Percentiles rank a stretch among this genome's conserved stretches.
These are phyloP conservation scores for Kwoniella dejecticola DNA, from an alignment of 768 basidiomycete genomes.

Conservation along the genomic window DNA sequence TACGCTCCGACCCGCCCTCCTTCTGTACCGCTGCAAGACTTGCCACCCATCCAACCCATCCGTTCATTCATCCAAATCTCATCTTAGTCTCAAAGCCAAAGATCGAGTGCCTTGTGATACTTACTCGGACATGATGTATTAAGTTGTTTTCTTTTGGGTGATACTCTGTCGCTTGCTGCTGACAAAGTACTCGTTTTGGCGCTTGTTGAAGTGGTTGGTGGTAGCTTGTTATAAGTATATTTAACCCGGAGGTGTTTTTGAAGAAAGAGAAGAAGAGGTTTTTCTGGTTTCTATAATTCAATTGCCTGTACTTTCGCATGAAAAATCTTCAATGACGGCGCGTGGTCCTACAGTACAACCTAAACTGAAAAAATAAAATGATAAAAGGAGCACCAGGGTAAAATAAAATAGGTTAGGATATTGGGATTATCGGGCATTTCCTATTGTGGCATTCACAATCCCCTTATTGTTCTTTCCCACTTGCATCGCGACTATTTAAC, in stretches of 20 bases:
- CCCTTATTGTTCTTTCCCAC: too few species aligned
- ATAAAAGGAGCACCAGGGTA: too few species aligned
- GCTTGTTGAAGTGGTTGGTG: conserved; percentile 14
- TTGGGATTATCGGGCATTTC: background rate
- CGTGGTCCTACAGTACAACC: background rate
- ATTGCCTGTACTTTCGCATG: too few species aligned
- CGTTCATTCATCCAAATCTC: background rate
- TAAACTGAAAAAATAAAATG: too few species aligned
- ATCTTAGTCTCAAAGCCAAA: background rate
- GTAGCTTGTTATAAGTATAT: conserved; percentile 10
- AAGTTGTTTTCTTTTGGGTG: conserved; percentile 24
- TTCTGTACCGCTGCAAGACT: too few species aligned
- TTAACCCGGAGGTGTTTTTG: conserved; percentile 31
- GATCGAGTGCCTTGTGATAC: conserved; percentile 14
- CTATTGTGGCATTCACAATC: too few species aligned
- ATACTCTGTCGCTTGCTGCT: conserved; percentile 35
- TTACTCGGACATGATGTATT: conserved; percentile 53
- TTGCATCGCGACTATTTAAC: too few species aligned
- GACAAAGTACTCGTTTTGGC: conserved; percentile 45
- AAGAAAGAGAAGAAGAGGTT: conserved; percentile 19
- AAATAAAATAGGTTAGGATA: too few species aligned
- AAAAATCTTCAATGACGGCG: conserved; percentile 2
- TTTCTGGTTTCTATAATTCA: too few species aligned
- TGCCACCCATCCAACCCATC: too few species aligned
- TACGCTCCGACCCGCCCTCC: too few species aligned